These are phyloP conservation scores for Penicillium sp. DNA, from an alignment of 2,329 filamentous ascomycete species.

Conservation along the genomic window DNA sequence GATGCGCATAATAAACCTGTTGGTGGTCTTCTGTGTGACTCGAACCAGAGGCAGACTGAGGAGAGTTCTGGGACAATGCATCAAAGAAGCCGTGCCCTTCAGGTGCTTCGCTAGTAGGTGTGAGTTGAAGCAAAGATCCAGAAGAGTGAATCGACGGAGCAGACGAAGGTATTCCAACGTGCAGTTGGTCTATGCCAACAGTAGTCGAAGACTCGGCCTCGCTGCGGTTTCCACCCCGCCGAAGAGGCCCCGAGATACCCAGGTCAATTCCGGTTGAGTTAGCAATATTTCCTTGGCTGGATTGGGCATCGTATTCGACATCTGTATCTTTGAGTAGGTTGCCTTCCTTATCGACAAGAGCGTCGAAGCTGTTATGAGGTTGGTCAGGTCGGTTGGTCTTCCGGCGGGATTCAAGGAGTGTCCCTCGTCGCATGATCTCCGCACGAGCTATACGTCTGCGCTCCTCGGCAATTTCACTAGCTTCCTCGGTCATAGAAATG, in stretches of 20 bases:
- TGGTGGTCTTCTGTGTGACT: constrained; percentile 35
- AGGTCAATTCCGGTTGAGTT: constrained; percentile 40
- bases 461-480: constrained; percentile 43
- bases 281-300: constrained; percentile 20
- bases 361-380: constrained; percentile 40
- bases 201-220: constrained; percentile 7
- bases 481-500: constrained; percentile 48
- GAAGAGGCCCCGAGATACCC: constrained; percentile 23
- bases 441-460: constrained; percentile 44
- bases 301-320: constrained; percentile 9
- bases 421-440: constrained; percentile 45
- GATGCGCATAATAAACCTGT: constrained; percentile 35
- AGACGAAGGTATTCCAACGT: constrained; percentile 32
- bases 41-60: constrained; percentile 23
- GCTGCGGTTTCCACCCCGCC: constrained; percentile 24
- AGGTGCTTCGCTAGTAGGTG: constrained; percentile 45
- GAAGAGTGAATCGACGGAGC: constrained; percentile 40
- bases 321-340: constrained; percentile 24
- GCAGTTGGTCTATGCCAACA: constrained; percentile 23
- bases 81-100: constrained; percentile 26
- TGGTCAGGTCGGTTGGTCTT: constrained; percentile 22
- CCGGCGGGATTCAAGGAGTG: constrained; percentile 39
- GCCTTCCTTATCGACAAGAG: constrained; percentile 45
- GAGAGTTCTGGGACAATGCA: constrained; percentile 19
- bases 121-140: constrained; percentile 44